Evolutionary conservation across 176 grass and related monocot species (phyloP).

Genomic region (Aegilops umbellulata): DNA sequence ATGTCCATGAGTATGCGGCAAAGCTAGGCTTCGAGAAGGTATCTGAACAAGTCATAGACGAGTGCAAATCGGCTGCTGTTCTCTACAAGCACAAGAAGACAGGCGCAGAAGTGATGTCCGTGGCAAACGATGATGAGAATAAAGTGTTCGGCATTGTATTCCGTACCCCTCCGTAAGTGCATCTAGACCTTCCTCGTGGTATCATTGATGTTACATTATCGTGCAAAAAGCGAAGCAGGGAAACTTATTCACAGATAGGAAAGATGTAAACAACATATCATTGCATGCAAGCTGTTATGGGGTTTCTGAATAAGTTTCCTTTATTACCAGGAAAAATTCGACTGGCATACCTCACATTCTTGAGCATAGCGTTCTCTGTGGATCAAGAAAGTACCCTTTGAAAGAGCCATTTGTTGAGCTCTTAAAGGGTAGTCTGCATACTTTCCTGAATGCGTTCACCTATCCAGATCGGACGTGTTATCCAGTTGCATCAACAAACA

Average conservation of each 20-base stretch:
- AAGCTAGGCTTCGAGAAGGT: conserved; percentile 82
- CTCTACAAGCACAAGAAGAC: conserved; percentile 98
- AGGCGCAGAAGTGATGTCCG: conserved; percentile 87
- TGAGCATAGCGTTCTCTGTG: conserved; percentile 96
- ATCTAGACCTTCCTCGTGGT: conserved; percentile 14
- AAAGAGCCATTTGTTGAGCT: conserved; percentile 99
- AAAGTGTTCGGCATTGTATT: conserved; percentile 98
- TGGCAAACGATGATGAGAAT: conserved; percentile 89
- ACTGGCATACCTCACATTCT: conserved; percentile 99
- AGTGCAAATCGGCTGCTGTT: conserved; percentile 88
- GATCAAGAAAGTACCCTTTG: conserved; percentile 96
- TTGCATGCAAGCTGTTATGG: neutral
- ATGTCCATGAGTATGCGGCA: conserved; percentile 67
- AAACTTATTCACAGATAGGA: neutral
- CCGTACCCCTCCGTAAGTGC: conserved; percentile 93
- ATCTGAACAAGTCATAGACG: conserved; percentile 86
- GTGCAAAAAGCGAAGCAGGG: neutral
- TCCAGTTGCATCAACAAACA: conserved; percentile 97
- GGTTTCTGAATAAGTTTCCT: conserved; percentile 18
- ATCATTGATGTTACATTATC: neutral
- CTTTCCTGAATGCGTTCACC: conserved; percentile 99
- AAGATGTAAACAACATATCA: neutral
- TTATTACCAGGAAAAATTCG: conserved; percentile 78
- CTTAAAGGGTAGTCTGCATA: conserved; percentile 91
- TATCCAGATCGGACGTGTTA: conserved; percentile 99